Percentiles rank a stretch among this genome's conserved stretches.
Conservation (phyloP, 2,329 filamentous ascomycete genomes). For the Massarina eburnea region DNA sequence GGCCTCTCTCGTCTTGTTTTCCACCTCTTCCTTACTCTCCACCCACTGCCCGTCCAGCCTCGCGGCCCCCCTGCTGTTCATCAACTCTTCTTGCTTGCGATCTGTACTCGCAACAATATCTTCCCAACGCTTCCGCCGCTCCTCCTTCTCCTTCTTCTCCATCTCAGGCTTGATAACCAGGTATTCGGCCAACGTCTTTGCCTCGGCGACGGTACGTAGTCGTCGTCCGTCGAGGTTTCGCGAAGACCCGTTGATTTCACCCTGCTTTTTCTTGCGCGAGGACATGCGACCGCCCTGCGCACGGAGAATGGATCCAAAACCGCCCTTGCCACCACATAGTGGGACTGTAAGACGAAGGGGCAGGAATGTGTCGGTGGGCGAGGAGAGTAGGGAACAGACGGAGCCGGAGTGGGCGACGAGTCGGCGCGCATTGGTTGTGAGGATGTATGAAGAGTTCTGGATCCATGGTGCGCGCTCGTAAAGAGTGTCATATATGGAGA, state of each 20-base stretch:
- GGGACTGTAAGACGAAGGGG: constrained; percentile 78
- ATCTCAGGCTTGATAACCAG: constrained; percentile 95
- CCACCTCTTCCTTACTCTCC: constrained; percentile 88
- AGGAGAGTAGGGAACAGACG: constrained; percentile 64
- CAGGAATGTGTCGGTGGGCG: constrained; percentile 66
- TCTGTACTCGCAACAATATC: constrained; percentile 85
- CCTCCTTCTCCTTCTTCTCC: constrained; percentile 91
- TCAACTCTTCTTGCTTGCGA: constrained; percentile 78
- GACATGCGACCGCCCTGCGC: constrained; percentile 98
- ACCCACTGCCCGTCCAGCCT: constrained; percentile 87
- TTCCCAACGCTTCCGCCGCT: constrained; percentile 81
- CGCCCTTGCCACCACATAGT: constrained; percentile 91
- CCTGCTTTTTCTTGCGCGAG: constrained; percentile 83
- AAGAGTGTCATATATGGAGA: constrained; percentile 67
- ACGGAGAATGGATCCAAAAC: constrained; percentile 94
- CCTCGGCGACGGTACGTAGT: constrained; percentile 88
- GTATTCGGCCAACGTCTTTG: constrained; percentile 93
- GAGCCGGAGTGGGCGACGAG: constrained; percentile 60
- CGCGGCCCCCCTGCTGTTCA: constrained; percentile 66
- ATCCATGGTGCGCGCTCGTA: constrained; percentile 60
- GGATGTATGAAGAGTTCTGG: constrained; percentile 63
- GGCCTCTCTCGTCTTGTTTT: constrained; percentile 77
- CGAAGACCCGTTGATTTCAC: constrained; percentile 85
- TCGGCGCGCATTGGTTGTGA: constrained; percentile 81
- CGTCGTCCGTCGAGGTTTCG: constrained; percentile 90